These are phyloP conservation scores for Chenopodium formosanum DNA, from an alignment of 148 eudicot species.

Conservation along the genomic window DNA sequence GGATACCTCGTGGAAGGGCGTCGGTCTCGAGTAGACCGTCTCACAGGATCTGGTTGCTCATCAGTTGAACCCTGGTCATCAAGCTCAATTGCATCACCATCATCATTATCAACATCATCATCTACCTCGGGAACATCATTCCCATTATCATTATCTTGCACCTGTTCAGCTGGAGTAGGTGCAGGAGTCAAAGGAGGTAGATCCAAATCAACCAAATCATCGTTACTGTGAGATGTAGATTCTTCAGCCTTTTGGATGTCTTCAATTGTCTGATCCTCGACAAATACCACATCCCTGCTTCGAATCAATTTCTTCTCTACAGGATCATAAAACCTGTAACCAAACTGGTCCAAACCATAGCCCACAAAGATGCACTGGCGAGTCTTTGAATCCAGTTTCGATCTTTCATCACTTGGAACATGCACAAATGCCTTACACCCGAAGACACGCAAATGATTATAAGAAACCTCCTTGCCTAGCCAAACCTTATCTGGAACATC, in stretches of 20 bases:
- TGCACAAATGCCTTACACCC: conserved; percentile 5
- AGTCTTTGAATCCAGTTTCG: not conserved
- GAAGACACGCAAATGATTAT: not conserved
- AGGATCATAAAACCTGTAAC: conserved; percentile 20
- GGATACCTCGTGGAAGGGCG: not conserved
- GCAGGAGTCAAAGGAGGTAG: not conserved
- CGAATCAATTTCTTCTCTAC: conserved; percentile 9
- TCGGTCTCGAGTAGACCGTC: not conserved
- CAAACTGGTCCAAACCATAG: conserved; percentile 6
- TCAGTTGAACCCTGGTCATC: no score
- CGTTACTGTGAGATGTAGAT: not conserved
- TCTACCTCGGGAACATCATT: not conserved
- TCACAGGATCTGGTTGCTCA: not conserved
- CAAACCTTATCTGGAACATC: not conserved
- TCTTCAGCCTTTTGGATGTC: conserved; percentile 7
- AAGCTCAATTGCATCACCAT: not conserved
- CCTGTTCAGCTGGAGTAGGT: not conserved
- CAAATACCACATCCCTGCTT: conserved; percentile 13
- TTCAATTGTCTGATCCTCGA: not conserved
- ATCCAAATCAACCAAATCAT: not conserved
- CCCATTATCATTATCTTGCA: not conserved
- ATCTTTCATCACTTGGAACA: conserved; percentile 2
- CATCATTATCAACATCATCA: not conserved
- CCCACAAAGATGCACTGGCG: not conserved
- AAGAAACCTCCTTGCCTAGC: conserved; percentile 1